These are phyloP conservation scores for Avena sativa DNA, from an alignment of 176 grass and related monocot genomes.

Conservation along the genomic window DNA sequence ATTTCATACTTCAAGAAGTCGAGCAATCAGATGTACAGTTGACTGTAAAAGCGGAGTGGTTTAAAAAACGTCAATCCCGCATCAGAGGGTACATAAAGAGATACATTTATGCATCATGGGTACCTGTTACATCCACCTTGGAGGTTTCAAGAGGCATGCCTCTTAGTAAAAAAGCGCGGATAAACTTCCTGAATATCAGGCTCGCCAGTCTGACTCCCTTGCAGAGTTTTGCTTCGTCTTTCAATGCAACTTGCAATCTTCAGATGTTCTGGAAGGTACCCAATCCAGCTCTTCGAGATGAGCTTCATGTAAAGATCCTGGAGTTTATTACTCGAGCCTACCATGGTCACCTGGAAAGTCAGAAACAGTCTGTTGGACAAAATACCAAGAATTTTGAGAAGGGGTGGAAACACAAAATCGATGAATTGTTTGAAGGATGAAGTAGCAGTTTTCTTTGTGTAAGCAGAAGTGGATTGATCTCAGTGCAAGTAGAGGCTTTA, in stretches of 20 bases:
- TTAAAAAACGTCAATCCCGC: neutral
- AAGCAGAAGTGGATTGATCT: neutral
- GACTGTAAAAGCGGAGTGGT: neutral
- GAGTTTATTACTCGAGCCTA: conserved; percentile 11
- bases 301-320: neutral
- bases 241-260: conserved; percentile 20
- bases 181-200: conserved; percentile 5
- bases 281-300: conserved; percentile 18
- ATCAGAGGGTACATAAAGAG: conserved; percentile 20
- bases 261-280: conserved; percentile 45
- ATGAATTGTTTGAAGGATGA: conserved; percentile 35
- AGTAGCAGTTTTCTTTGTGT: neutral
- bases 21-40: neutral
- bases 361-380: neutral
- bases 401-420: neutral
- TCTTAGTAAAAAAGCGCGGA: neutral
- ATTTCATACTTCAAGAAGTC: conserved; percentile 28
- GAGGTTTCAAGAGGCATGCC: neutral
- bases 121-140: neutral
- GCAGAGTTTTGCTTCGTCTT: neutral
- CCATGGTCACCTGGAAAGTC: neutral
- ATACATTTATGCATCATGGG: conserved; percentile 45
- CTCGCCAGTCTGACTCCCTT: neutral
- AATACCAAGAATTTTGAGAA: neutral
- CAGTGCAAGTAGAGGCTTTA: neutral